Percentiles rank a stretch among this genome's conserved stretches.
Evolutionary conservation across 495 filamentous ascomycete genomes (phyloP).

Genomic region (Patellaria atrata): DNA sequence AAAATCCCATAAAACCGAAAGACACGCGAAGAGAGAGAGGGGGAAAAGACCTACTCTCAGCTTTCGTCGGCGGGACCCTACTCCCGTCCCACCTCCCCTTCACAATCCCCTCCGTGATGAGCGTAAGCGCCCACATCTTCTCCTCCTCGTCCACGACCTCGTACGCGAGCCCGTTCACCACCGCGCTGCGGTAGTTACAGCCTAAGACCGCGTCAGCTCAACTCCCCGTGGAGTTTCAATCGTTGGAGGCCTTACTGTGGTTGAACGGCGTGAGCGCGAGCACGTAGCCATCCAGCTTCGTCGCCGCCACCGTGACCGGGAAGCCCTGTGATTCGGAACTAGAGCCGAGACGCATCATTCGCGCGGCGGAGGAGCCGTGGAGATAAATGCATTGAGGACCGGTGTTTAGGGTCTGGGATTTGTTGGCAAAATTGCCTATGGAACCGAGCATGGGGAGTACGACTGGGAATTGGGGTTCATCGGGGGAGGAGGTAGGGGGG

Average conservation of each 20-base stretch:
- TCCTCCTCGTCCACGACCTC: slow-evolving; percentile 53
- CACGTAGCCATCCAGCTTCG: slow-evolving; percentile 55
- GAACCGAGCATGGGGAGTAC: slow-evolving; percentile 79
- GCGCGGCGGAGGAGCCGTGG: slow-evolving; percentile 71
- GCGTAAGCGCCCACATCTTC: slow-evolving; percentile 68
- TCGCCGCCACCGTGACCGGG: slow-evolving; percentile 48
- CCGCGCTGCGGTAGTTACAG: slow-evolving; percentile 76
- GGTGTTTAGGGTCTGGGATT: slow-evolving; percentile 26
- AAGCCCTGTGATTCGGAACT: slow-evolving; percentile 34
- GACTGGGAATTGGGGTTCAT: slow-evolving; percentile 52
- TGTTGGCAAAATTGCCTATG: slow-evolving; percentile 57
- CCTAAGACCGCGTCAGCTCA: too few species aligned
- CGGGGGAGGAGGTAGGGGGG: slow-evolving; percentile 28
- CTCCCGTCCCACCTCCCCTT: slow-evolving; percentile 51
- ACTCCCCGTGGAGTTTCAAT: too few species aligned
- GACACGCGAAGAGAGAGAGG: too few species aligned
- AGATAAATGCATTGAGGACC: slow-evolving; percentile 68
- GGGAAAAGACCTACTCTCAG: too few species aligned
- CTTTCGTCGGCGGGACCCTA: slow-evolving; percentile 27
- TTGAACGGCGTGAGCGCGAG: slow-evolving; percentile 51
- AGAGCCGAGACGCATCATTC: slow-evolving; percentile 49
- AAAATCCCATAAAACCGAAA: too few species aligned
- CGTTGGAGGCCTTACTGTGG: too few species aligned
- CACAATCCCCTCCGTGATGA: slow-evolving; percentile 64
- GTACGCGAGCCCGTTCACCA: slow-evolving; percentile 62